These are phyloP conservation scores for Neospermospora avenae DNA, from an alignment of 2,329 filamentous ascomycete species.

Conservation along the genomic window DNA sequence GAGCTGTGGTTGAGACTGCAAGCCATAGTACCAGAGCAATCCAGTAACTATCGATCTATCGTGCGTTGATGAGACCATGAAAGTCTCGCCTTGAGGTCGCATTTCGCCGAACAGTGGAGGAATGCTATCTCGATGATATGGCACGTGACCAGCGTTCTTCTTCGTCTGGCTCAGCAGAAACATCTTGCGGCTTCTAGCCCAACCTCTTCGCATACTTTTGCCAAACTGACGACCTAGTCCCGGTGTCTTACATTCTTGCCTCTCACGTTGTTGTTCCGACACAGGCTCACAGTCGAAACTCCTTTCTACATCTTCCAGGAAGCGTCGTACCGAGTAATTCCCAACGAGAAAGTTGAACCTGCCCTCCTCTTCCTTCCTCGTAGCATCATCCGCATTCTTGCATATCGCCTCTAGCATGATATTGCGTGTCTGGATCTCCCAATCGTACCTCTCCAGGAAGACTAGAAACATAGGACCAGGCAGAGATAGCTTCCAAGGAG, in stretches of 20 bases:
- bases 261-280: not conserved
- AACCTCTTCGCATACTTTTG: not conserved
- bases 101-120: constrained; percentile 18
- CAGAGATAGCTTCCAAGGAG: constrained; percentile 4
- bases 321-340: constrained; percentile 17
- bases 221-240: not conserved
- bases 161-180: not conserved
- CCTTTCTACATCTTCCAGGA: constrained; percentile 13
- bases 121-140: not conserved
- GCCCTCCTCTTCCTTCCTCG: constrained; percentile 1
- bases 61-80: not conserved
- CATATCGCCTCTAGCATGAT: constrained; percentile 7
- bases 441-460: constrained; percentile 21
- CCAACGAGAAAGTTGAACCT: constrained; percentile 20
- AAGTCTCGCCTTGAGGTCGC: not conserved
- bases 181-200: not conserved
- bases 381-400: not conserved
- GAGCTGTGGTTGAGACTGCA: not conserved
- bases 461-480: constrained; percentile 24
- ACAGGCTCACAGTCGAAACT: not conserved
- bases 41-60: constrained; percentile 9
- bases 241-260: too few relatives aligned
- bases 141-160: not conserved
- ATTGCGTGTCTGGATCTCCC: constrained; percentile 19
- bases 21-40: constrained; percentile 16